Conservation (phyloP, 1,139 yeast species). For the Sugiyamaella grinbergsii region DNA sequence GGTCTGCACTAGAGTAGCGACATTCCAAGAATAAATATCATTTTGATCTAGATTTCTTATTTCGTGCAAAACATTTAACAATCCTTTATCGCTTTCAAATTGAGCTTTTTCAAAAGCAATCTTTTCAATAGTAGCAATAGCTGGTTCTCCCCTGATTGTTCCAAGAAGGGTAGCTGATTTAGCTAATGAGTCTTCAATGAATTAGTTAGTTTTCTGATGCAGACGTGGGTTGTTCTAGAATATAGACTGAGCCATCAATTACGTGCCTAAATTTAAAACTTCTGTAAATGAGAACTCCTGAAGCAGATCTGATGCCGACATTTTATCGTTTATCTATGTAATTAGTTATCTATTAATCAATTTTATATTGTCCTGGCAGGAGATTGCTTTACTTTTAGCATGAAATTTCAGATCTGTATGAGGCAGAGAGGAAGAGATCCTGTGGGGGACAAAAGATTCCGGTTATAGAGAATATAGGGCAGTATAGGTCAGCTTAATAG, state of each 20-base stretch:
- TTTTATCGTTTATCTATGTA: no score
- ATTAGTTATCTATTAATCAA: no score
- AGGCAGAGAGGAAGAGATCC: no score
- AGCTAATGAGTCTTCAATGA: constrained; percentile 55
- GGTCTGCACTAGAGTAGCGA: constrained; percentile 53
- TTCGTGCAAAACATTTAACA: constrained; percentile 30
- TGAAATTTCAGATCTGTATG: no score
- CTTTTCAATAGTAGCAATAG: constrained; percentile 76
- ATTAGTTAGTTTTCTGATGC: not conserved
- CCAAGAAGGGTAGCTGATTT: constrained; percentile 72
- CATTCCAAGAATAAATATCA: constrained; percentile 85
- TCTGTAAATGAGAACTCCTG: constrained; percentile 31
- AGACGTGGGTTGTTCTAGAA: no score
- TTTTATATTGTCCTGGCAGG: no score
- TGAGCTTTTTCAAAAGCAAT: constrained; percentile 53
- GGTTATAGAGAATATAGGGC: no score
- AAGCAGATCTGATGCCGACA: constrained; percentile 16
- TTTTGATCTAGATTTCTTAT: constrained; percentile 59
- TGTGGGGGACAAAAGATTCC: no score
- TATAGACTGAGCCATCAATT: not conserved
- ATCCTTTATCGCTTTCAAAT: constrained; percentile 22
- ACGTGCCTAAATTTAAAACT: constrained; percentile 32
- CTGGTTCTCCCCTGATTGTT: constrained; percentile 55
- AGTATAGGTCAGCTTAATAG: no score
- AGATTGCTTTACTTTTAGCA: no score